Evolutionary conservation across 2,329 filamentous ascomycete genomes (phyloP), one percentile per base, ranked within the genome.

Genomic region (Gaeumannomyces tritici): DNA sequence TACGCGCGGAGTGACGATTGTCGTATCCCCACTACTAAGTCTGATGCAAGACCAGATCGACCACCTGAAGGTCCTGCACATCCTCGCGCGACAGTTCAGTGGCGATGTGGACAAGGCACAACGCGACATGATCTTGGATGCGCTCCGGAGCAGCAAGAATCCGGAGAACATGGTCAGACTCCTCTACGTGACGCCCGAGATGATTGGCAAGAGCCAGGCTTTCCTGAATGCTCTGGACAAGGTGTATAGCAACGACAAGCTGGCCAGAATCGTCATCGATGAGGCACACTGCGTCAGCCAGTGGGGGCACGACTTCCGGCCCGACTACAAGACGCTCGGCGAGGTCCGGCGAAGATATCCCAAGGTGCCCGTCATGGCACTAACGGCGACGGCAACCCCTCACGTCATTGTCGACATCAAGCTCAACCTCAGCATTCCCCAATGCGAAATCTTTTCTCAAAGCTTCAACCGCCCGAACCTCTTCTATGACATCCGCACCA

Each of bases 271-370:
- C 59, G 95, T 99, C 61, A 96, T 99, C 65, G 95, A 99, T 68
- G 96, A 99, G 76, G 95, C 95, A n/a, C 95, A 99, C 73, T 99
- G 95, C 73, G 93, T 99, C 29, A 98, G 95, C 73, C 93, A 99
- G 78, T 99, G 95, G 95, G 95, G 95, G 0, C 95, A 99, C 69
- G 95, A 99, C 73, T 99, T 99, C 72, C 86, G 96, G 57, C 93
- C 93, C 0, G 93, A 98, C 72, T 99, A 99, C 78, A 96, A 96
- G 74, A 83, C 84, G 33, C 79, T 99, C 4, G 91, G 93, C 31
- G 82, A 86, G 63, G 79, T 97, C 56, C 84, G 93, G 59, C 73
- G 78, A 55, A 84, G 83, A 61, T 93, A 93, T 68, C 86, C 88
- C 0, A 83, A 84, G 2, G 90, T 98, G 3, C 95, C 95, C 1